These are phyloP conservation scores for Lablab purpureus DNA, from an alignment of 306 rosid species.

Conservation along the genomic window DNA sequence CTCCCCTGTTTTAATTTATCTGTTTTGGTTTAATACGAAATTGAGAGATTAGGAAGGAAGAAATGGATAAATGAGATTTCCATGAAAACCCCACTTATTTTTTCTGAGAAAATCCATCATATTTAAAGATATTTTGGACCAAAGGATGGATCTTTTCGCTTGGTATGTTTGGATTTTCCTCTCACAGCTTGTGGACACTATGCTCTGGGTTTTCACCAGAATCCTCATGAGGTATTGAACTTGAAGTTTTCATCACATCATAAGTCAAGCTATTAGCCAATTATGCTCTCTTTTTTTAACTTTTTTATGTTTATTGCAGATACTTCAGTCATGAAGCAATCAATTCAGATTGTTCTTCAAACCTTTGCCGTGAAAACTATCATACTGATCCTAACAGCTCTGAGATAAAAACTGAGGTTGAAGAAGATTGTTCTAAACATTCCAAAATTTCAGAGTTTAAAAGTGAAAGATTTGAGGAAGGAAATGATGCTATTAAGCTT, in stretches of 20 bases:
- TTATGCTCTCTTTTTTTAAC: background rate
- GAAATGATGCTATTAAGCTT: background rate
- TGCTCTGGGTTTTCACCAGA: slow-evolving; percentile 53
- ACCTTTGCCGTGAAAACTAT: slow-evolving; percentile 10
- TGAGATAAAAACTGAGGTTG: slow-evolving; percentile 25
- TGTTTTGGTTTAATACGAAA: slow-evolving; percentile 56
- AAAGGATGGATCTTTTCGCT: slow-evolving; percentile 46
- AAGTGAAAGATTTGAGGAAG: slow-evolving; percentile 18
- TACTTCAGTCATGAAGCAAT: background rate
- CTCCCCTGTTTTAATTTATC: background rate
- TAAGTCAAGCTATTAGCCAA: background rate
- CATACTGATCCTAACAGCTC: slow-evolving; percentile 24
- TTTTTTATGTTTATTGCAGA: slow-evolving; percentile 37
- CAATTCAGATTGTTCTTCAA: slow-evolving; percentile 26
- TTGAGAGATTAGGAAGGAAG: background rate
- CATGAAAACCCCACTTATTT: slow-evolving; percentile 27
- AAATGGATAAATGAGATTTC: background rate
- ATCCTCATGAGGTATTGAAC: slow-evolving; percentile 59
- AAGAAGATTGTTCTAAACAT: slow-evolving; percentile 11
- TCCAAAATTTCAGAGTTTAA: slow-evolving; percentile 19
- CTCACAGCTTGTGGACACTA: slow-evolving; percentile 53
- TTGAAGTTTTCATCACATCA: slow-evolving; percentile 13
- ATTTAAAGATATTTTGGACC: slow-evolving; percentile 29
- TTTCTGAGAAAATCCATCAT: slow-evolving; percentile 34
- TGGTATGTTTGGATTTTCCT: slow-evolving; percentile 53